phyloP scores from a whole-genome alignment of 2,329 filamentous ascomycete species.

The Fusarium coicis region DNA sequence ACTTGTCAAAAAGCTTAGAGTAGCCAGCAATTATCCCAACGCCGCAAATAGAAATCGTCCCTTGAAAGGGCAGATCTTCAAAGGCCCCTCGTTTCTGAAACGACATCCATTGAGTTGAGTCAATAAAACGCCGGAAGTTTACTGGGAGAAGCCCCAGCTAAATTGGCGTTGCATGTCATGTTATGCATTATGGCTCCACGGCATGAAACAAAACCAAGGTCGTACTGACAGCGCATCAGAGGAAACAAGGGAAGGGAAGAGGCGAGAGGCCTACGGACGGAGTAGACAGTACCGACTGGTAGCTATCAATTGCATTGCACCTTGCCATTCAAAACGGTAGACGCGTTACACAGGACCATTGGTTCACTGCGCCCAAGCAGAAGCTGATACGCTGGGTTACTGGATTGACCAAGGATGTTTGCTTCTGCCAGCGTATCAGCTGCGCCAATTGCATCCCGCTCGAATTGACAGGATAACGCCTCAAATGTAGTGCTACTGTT shows the following conservation, averaged over 20 bases:
- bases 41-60: not conserved
- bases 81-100: conserved; percentile 25
- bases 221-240: conserved; percentile 44
- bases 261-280: not conserved
- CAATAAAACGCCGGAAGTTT: conserved; percentile 9
- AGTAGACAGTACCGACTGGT: not conserved
- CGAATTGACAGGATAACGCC: conserved; percentile 18
- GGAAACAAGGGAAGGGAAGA: not conserved
- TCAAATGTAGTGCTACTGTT: conserved; percentile 12
- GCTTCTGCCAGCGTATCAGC: conserved; percentile 14
- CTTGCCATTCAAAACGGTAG: conserved; percentile 2
- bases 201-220: conserved; percentile 35
- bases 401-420: not conserved
- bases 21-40: not conserved
- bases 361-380: conserved; percentile 21
- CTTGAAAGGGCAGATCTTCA: not conserved
- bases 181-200: conserved; percentile 43
- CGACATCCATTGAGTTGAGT: conserved; percentile 7
- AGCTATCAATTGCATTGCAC: conserved; percentile 2
- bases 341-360: conserved; percentile 2
- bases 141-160: conserved; percentile 17
- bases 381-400: conserved; percentile 27
- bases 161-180: conserved; percentile 34
- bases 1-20: conserved; percentile 1
- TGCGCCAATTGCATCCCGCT: conserved; percentile 24